Evolutionary conservation across 2,329 filamentous ascomycete genomes (phyloP).

Genomic region (Fusarium sp.): DNA sequence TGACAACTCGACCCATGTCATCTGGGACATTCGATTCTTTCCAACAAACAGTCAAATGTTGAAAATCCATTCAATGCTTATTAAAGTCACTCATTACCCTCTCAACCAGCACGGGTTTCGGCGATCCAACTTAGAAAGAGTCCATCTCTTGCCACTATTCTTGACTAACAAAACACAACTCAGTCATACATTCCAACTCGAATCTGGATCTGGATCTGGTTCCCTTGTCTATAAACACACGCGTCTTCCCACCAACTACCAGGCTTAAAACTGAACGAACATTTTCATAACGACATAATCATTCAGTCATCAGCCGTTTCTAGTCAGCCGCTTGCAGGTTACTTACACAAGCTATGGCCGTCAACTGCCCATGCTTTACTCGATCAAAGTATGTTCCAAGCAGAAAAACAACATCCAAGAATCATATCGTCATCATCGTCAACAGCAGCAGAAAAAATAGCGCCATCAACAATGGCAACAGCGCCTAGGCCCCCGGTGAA

Average conservation of each 20-base stretch:
- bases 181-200: not conserved
- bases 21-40: conserved; percentile 9
- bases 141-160: not conserved
- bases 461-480: conserved; percentile 19
- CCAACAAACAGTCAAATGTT: not conserved
- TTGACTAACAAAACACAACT: conserved; percentile 5
- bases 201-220: conserved; percentile 10
- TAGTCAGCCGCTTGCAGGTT: conserved; percentile 40
- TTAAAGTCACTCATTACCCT: not conserved
- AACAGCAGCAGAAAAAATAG: conserved; percentile 24
- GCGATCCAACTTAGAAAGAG: not conserved
- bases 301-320: conserved; percentile 47
- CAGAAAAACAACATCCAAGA: conserved; percentile 37
- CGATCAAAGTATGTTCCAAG: conserved; percentile 42
- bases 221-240: conserved; percentile 27
- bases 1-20: conserved; percentile 35
- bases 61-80: not conserved
- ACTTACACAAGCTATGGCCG: conserved; percentile 42
- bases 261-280: conserved; percentile 24
- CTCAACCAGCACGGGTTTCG: not conserved
- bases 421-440: conserved; percentile 34
- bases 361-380: conserved; percentile 39
- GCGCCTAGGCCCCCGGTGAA: conserved; percentile 19
- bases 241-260: conserved; percentile 14
- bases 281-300: conserved; percentile 45